Conservation (phyloP, 768 basidiomycete genomes). For the Boletus edulis region DNA sequence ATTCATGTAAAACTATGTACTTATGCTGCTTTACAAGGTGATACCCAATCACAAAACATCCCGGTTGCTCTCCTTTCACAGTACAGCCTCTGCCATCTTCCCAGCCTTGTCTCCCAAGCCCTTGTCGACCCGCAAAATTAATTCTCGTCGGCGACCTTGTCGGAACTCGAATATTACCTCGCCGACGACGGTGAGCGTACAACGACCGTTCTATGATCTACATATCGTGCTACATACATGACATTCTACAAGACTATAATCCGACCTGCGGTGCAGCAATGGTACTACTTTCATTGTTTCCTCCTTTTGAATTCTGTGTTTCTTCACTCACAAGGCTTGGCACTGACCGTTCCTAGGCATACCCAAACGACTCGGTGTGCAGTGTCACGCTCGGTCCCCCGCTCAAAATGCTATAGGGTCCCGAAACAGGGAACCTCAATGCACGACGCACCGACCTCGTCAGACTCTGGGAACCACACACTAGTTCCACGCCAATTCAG, state of each 20-base stretch:
- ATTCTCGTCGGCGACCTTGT: slow-evolving; percentile 1
- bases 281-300: not conserved
- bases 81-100: too few species aligned
- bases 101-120: not conserved
- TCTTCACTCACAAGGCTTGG: too few species aligned
- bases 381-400: slow-evolving; percentile 40
- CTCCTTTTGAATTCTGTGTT: too few species aligned
- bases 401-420: slow-evolving; percentile 23
- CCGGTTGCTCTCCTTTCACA: too few species aligned
- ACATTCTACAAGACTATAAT: too few species aligned
- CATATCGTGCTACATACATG: not conserved
- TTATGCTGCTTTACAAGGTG: too few species aligned
- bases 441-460: slow-evolving; percentile 38
- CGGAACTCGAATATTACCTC: slow-evolving; percentile 8
- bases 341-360: slow-evolving; percentile 23
- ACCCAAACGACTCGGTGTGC: slow-evolving; percentile 41
- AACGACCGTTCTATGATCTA: not conserved
- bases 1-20: not conserved
- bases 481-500: slow-evolving; percentile 23
- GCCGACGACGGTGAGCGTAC: too few species aligned
- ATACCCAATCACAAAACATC: too few species aligned
- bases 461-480: slow-evolving; percentile 47
- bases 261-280: too few species aligned
- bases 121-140: not conserved
- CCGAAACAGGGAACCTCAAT: slow-evolving; percentile 36